These are phyloP conservation scores for Tricholoma bakamatsutake DNA, from an alignment of 768 basidiomycete species.

Conservation along the genomic window DNA sequence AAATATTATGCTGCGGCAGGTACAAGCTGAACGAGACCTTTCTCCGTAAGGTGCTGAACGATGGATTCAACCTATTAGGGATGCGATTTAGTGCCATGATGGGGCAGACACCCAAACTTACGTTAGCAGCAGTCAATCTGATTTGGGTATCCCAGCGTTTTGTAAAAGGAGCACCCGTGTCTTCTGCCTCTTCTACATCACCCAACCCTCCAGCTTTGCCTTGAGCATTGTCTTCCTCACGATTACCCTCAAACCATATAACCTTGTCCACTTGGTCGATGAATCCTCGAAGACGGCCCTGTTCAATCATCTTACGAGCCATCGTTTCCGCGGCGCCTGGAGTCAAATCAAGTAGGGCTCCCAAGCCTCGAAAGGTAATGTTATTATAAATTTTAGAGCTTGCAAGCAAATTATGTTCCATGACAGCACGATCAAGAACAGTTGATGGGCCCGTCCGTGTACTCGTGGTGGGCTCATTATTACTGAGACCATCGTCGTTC, in stretches of 20 bases:
- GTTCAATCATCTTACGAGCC: slow-evolving; percentile 98
- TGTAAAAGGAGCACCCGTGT: slow-evolving; percentile 85
- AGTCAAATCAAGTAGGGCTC: slow-evolving; percentile 81
- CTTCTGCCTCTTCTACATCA: slow-evolving; percentile 81
- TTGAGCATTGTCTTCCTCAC: slow-evolving; percentile 88
- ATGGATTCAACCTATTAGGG: slow-evolving; percentile 72
- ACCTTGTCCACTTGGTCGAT: slow-evolving; percentile 96
- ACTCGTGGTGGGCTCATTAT: slow-evolving; percentile 53
- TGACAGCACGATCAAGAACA: slow-evolving; percentile 93
- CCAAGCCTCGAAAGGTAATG: slow-evolving; percentile 92
- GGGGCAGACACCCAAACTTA: slow-evolving; percentile 30
- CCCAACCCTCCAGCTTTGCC: slow-evolving; percentile 93
- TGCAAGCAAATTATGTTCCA: slow-evolving; percentile 97
- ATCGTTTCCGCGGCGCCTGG: slow-evolving; percentile 94
- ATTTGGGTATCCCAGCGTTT: slow-evolving; percentile 97
- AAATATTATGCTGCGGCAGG: slow-evolving; percentile 17
- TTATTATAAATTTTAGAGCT: slow-evolving; percentile 98
- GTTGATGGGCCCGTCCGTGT: slow-evolving; percentile 90
- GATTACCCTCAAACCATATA: slow-evolving; percentile 86
- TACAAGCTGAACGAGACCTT: slow-evolving; percentile 50
- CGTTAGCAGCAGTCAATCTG: slow-evolving; percentile 80
- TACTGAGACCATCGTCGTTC: slow-evolving; percentile 46
- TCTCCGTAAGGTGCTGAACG: slow-evolving; percentile 75
- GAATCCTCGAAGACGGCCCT: slow-evolving; percentile 85
- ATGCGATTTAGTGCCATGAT: not conserved